These are phyloP conservation scores for Arthrobotrys iridis DNA, from an alignment of 2,329 filamentous ascomycete genomes.

Conservation along the genomic window DNA sequence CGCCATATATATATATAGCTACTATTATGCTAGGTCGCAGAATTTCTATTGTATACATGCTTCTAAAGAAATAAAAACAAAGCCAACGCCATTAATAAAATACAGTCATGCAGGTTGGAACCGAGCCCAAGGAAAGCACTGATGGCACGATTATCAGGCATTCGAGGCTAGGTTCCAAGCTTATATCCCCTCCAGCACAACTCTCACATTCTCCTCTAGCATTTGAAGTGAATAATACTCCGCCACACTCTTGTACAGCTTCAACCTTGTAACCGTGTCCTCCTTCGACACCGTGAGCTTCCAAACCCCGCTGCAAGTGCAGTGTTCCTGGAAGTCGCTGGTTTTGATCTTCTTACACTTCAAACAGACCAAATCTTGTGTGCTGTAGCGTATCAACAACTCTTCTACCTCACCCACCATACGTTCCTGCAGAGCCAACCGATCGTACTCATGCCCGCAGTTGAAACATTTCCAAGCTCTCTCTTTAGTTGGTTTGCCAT, in stretches of 20 bases:
- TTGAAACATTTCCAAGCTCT: conserved; percentile 74
- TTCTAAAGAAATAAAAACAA: too few relatives aligned
- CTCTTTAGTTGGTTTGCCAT: conserved; percentile 58
- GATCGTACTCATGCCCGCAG: conserved; percentile 79
- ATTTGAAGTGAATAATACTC: conserved; percentile 82
- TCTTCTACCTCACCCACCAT: conserved; percentile 80
- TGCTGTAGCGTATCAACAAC: conserved; percentile 80
- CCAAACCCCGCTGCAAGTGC: conserved; percentile 90
- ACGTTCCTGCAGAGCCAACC: conserved; percentile 83
- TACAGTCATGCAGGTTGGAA: too few relatives aligned
- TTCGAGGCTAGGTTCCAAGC: too few relatives aligned
- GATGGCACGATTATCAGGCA: too few relatives aligned
- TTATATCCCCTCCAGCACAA: conserved; percentile 63
- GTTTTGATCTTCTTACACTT: conserved; percentile 77
- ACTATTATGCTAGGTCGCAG: not conserved
- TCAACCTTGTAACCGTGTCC: conserved; percentile 73
- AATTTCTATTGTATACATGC: conserved; percentile 10
- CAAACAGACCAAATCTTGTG: conserved; percentile 85
- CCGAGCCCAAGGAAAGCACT: too few relatives aligned
- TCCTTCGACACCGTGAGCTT: conserved; percentile 73
- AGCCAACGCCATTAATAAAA: conserved; percentile 34
- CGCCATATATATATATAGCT: conserved; percentile 25
- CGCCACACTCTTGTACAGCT: conserved; percentile 78
- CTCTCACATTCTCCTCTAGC: conserved; percentile 78
- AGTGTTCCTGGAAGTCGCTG: conserved; percentile 97